Evolutionary conservation across 768 basidiomycete species (phyloP).

Genomic region (Pisolithus albus): DNA sequence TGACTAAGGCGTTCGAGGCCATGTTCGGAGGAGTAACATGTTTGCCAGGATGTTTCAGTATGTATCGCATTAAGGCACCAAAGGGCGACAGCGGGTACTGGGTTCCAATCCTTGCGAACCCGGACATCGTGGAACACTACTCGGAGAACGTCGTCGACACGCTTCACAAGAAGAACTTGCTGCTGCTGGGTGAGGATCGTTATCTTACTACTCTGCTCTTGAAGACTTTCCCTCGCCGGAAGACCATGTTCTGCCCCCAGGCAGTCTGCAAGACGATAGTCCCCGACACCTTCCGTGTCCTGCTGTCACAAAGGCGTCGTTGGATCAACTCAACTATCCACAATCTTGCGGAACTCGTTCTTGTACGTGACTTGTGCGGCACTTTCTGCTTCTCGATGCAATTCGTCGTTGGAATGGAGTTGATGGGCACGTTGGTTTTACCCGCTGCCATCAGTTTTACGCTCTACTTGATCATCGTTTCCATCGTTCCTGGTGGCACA

Average conservation of each 20-base stretch:
- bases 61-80: constrained; percentile 99
- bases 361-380: constrained; percentile 97
- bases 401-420: constrained; percentile 98
- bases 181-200: constrained; percentile 97
- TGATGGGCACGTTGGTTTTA: constrained; percentile 91
- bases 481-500: constrained; percentile 74
- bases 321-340: constrained; percentile 99
- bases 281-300: constrained; percentile 89
- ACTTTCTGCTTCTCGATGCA: constrained; percentile 99
- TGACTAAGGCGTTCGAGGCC: constrained; percentile 98
- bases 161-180: constrained; percentile 97
- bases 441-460: constrained; percentile 98
- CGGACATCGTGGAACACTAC: constrained; percentile 97
- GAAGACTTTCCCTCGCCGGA: constrained; percentile 99
- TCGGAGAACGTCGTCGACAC: constrained; percentile 99
- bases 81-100: constrained; percentile 94
- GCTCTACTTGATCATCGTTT: constrained; percentile 81
- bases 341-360: constrained; percentile 89
- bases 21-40: constrained; percentile 99
- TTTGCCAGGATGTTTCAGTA: constrained; percentile 98
- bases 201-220: constrained; percentile 96
- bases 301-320: constrained; percentile 92
- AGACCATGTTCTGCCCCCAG: constrained; percentile 98
- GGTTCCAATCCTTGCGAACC: constrained; percentile 98
- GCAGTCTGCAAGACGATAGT: constrained; percentile 99